Evolutionary conservation across 2,329 filamentous ascomycete genomes (phyloP).

Genomic region (Ascosphaera pollenicola): DNA sequence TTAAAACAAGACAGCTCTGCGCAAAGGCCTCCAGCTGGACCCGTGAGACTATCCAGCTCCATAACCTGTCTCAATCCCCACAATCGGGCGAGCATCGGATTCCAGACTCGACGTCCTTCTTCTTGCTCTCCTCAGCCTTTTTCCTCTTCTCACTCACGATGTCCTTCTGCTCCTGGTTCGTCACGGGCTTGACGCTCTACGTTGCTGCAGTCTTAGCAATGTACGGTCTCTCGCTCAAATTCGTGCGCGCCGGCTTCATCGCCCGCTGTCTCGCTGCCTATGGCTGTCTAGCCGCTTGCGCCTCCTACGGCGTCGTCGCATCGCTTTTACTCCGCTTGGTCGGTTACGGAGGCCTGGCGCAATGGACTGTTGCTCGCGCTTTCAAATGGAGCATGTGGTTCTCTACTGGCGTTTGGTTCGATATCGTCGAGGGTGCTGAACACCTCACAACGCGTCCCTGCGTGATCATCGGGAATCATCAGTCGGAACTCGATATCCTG

Average conservation of each 20-base stretch:
- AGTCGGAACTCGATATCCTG: constrained; percentile 85
- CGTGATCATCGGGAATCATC: constrained; percentile 86
- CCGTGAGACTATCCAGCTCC: too few relatives aligned
- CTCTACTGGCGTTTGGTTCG: constrained; percentile 58
- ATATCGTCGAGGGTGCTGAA: constrained; percentile 42
- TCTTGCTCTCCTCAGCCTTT: too few relatives aligned
- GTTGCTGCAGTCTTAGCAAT: constrained; percentile 33
- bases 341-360: constrained; percentile 53
- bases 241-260: constrained; percentile 22
- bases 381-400: constrained; percentile 63
- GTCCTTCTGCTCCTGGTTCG: constrained; percentile 38
- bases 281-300: constrained; percentile 23
- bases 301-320: constrained; percentile 53
- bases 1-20: too few relatives aligned
- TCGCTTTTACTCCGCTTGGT: constrained; percentile 48
- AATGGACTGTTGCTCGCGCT: constrained; percentile 60
- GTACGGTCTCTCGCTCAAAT: constrained; percentile 20
- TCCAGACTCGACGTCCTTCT: too few relatives aligned
- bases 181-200: constrained; percentile 41
- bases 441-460: constrained; percentile 52
- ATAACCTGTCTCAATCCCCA: too few relatives aligned
- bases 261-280: constrained; percentile 26
- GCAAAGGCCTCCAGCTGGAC: too few relatives aligned
- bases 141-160: too few relatives aligned
- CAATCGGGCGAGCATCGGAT: too few relatives aligned